These are phyloP conservation scores for Mucor velutinosus DNA, from an alignment of 371 early-diverging fungal species.

Conservation along the genomic window DNA sequence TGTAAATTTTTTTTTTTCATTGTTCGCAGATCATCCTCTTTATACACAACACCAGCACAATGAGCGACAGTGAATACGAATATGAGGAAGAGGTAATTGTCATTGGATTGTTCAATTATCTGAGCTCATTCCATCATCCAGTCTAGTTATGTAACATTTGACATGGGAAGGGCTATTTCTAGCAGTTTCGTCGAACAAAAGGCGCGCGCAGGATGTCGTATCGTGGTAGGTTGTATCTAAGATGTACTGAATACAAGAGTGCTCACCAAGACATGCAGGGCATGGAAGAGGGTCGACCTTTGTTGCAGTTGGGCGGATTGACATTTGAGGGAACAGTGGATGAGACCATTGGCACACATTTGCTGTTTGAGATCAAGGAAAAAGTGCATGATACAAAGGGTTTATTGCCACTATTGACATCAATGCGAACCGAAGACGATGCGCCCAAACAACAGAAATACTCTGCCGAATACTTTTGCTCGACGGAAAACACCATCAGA, in stretches of 20 bases:
- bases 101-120: background rate
- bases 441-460: background rate
- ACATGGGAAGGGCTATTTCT: slow-evolving; percentile 12
- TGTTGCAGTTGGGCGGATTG: slow-evolving; percentile 19
- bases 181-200: slow-evolving; percentile 5
- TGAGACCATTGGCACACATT: slow-evolving; percentile 26
- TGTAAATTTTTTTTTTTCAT: background rate
- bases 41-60: background rate
- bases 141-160: slow-evolving; percentile 27
- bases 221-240: slow-evolving; percentile 8
- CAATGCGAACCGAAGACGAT: slow-evolving; percentile 17
- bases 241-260: background rate
- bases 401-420: slow-evolving; percentile 18
- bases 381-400: slow-evolving; percentile 12
- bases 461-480: background rate
- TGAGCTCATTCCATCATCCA: background rate
- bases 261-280: slow-evolving; percentile 10
- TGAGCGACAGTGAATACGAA: slow-evolving; percentile 24
- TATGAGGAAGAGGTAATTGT: slow-evolving; percentile 24
- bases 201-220: slow-evolving; percentile 13
- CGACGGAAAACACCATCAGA: slow-evolving; percentile 15
- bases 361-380: slow-evolving; percentile 28
- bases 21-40: background rate
- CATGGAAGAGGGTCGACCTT: slow-evolving; percentile 20
- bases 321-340: slow-evolving; percentile 24